Base-by-base conservation (phyloP, 2,329 filamentous ascomycete genomes). In the Trichoderma semiorbis region DNA sequence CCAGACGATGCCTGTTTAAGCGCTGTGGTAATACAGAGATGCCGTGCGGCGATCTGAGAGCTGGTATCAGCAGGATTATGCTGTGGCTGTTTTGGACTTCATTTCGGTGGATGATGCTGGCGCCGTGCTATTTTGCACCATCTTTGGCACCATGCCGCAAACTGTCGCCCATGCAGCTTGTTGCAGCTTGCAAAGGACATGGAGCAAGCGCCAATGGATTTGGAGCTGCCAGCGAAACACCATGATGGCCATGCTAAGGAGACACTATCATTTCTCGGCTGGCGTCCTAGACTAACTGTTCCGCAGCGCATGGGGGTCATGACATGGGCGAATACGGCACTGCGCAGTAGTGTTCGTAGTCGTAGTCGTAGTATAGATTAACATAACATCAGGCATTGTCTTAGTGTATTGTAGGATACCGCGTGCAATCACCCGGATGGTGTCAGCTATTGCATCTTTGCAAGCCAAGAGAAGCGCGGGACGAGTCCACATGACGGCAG, bases 401-500 rank as follows among this genome's bases (percentile, higher is more conserved):
- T n/a, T 50, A 36, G 34, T 36, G 34, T 24, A 53, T 21, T 53
- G 47, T 14, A 24, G 57, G 18, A 30, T 61, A 30, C 66, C 26
- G 47, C 18, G 32, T 64, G 30, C 43, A 11, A 43, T 63, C 32
- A 50, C 57, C 21, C 43, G 34, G 43, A 57, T 26, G 53, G 30
- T 43, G 43, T 57, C 70, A 69, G 36, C 61, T 16, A 36, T 57
- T 26, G 58, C 60, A 63, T 70, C 50, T 62, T 57, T 34, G 21
- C 16, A 18, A 24, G 24, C 14, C 30, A 62, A n/a, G 55, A 58
- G n/a, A 57, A 55, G 55, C 69, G 69, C 62, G 62, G 34, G 62
- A 55, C 34, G n/a, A 69, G 30, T 58, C 30, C 70, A 72, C 70
- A 72, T 72, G 71, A 72, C 71, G 66, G 47, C 66, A 34, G 66